phyloP scores from a whole-genome alignment of 2,329 filamentous ascomycete species.

The Fusarium sp. region DNA sequence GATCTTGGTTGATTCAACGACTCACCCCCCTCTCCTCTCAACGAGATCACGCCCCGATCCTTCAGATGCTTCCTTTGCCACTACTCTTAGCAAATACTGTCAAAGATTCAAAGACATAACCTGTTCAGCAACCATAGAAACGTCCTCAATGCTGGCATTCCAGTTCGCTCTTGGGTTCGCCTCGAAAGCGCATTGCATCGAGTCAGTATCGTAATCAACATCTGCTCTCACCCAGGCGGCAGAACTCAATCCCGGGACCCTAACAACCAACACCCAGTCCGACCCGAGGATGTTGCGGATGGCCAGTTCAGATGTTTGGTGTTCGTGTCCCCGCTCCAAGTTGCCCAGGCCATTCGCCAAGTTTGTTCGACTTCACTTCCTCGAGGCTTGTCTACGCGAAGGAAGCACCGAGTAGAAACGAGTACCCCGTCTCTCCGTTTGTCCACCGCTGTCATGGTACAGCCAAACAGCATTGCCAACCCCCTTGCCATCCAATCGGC shows the following conservation, averaged over 20 bases:
- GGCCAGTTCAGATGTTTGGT: slow-evolving; percentile 14
- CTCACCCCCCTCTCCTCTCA: slow-evolving; percentile 9
- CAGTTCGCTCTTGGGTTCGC: background rate
- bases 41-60: background rate
- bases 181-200: background rate
- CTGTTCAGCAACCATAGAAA: background rate
- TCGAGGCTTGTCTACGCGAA: slow-evolving; percentile 6
- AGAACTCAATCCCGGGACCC: slow-evolving; percentile 7
- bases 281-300: background rate
- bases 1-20: slow-evolving; percentile 14
- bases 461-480: slow-evolving; percentile 16
- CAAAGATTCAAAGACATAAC: slow-evolving; percentile 20
- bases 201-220: slow-evolving; percentile 1
- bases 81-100: slow-evolving; percentile 29
- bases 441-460: slow-evolving; percentile 10
- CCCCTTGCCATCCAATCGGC: slow-evolving; percentile 16
- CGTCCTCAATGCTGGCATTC: slow-evolving; percentile 12
- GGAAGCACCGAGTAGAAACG: slow-evolving; percentile 14
- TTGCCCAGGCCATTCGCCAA: slow-evolving; percentile 7
- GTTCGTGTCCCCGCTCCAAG: slow-evolving; percentile 5
- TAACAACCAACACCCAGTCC: slow-evolving; percentile 1
- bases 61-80: slow-evolving; percentile 5
- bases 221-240: background rate
- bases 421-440: background rate
- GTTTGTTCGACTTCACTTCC: slow-evolving; percentile 23